Evolutionary conservation across 179 eudicot genomes (phyloP).

Genomic region (Corrigiola litoralis): DNA sequence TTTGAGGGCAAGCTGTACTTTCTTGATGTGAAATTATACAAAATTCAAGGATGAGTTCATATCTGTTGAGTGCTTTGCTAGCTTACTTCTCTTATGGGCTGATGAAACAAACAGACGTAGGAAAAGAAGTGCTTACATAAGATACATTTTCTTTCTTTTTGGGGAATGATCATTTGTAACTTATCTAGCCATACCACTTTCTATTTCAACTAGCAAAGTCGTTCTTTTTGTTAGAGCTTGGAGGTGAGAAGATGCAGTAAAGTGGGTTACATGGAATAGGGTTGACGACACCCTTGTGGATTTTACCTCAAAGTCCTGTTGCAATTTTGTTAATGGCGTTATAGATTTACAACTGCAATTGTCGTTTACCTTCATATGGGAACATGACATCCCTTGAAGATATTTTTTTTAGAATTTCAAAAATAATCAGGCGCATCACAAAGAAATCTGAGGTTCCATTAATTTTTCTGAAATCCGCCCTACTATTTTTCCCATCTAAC

Average conservation of each 20-base stretch:
- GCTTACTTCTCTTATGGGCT: neutral
- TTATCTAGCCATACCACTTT: conserved; percentile 1
- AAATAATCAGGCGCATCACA: too few relatives aligned
- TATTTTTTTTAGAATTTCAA: neutral
- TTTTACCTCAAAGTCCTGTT: neutral
- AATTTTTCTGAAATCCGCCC: too few relatives aligned
- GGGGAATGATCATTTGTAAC: conserved; percentile 4
- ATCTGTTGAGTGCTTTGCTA: neutral
- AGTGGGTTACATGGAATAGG: neutral
- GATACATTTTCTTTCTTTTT: neutral
- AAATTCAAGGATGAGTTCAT: neutral
- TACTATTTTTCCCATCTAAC: too few relatives aligned
- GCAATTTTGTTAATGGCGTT: neutral
- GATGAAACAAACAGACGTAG: neutral
- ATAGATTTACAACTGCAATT: neutral
- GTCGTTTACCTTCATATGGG: neutral
- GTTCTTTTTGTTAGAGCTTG: neutral
- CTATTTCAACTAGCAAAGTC: neutral
- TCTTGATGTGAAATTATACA: conserved; percentile 1
- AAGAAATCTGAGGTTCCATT: too few relatives aligned
- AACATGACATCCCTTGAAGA: neutral
- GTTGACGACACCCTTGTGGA: neutral
- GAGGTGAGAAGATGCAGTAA: neutral
- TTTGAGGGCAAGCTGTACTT: neutral
- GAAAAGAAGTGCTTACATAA: conserved; percentile 6